phyloP scores from a whole-genome alignment of 2,329 filamentous ascomycete genomes.

The Clonostachys rhizophaga region DNA sequence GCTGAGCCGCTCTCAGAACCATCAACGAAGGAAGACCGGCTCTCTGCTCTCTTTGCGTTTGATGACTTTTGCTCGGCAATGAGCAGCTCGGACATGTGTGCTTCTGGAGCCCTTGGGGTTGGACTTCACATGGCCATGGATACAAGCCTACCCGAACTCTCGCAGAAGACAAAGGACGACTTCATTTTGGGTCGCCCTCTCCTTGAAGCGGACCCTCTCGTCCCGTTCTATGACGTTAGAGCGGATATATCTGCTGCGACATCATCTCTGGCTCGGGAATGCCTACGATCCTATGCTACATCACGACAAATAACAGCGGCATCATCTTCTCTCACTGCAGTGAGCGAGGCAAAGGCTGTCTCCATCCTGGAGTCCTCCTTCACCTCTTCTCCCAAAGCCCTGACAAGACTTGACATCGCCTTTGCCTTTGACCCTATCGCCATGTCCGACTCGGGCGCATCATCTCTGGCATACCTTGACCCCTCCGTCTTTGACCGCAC shows the following conservation, averaged over 20 bases:
- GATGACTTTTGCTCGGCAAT: constrained; percentile 52
- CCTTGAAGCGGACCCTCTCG: constrained; percentile 36
- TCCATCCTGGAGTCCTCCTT: constrained; percentile 31
- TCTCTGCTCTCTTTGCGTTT: constrained; percentile 28
- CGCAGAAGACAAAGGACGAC: constrained; percentile 41
- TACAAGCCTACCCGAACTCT: constrained; percentile 53
- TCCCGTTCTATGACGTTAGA: constrained; percentile 18
- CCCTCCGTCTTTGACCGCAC: constrained; percentile 76
- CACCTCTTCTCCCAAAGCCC: constrained; percentile 10
- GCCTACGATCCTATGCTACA: constrained; percentile 4
- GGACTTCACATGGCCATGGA: constrained; percentile 46
- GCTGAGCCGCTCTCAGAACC: not conserved
- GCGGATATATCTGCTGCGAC: constrained; percentile 17
- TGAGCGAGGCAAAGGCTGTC: constrained; percentile 25
- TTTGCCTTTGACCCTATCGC: constrained; percentile 59
- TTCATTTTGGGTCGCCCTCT: constrained; percentile 41
- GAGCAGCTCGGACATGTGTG: constrained; percentile 63
- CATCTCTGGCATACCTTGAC: constrained; percentile 39
- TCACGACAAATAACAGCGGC: not conserved
- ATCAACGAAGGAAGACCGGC: constrained; percentile 7
- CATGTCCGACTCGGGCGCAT: constrained; percentile 33
- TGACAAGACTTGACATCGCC: constrained; percentile 49
- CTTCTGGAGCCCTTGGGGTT: constrained; percentile 38
- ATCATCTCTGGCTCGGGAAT: constrained; percentile 18
- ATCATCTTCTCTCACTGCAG: constrained; percentile 9